Base-by-base conservation (phyloP, 331 rosid genomes). In the Malus hybrid region DNA sequence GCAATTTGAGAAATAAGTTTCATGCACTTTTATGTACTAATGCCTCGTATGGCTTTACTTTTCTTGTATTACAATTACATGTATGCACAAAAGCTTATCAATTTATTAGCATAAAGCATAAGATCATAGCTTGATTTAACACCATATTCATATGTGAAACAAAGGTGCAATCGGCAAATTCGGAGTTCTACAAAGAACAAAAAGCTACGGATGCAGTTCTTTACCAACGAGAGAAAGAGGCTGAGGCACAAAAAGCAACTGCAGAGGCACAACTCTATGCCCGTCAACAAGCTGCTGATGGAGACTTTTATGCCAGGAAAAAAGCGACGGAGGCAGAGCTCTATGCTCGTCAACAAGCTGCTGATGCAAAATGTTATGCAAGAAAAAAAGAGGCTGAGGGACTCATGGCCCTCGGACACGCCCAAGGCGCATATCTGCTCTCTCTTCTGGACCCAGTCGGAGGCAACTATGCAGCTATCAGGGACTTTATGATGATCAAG, bases 301-400 rank as follows among this genome's bases (percentile, higher is more conserved):
- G 87, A 13, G 90, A 80, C 10, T 12, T 90, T 1, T 79, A 75
- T 28, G 83, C 89, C 3, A 86, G 79, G 81, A 83, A 66, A 22
- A 86, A 86, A 10, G 20, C 19, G 20, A 18, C 59, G 10, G 59
- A 54, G 59, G 59, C 59, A 0, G 52, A 44, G 52, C 77, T 81
- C 33, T 91, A 46, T 22, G 56, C 86, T 36, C 85, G 86, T 1
- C 83, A 86, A 15, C 89, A 84, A 79, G 85, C n/a, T 1, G 93
- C 92, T 0, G 90, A 88, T 48, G 92, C 89, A 36, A 89, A 84
- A 13, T 33, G 88, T 2, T 83, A 78, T 33, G 80, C 90, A 7
- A 86, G 83, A 81, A 79, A 73, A 55, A 90, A 84, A 6, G 91
- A 85, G 72, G 93, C 93, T 3, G 91, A 91, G 80, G 93, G 87